Evolutionary conservation across 108 stramenopile species (phyloP).

Genomic region (Cyclotella atomus): DNA sequence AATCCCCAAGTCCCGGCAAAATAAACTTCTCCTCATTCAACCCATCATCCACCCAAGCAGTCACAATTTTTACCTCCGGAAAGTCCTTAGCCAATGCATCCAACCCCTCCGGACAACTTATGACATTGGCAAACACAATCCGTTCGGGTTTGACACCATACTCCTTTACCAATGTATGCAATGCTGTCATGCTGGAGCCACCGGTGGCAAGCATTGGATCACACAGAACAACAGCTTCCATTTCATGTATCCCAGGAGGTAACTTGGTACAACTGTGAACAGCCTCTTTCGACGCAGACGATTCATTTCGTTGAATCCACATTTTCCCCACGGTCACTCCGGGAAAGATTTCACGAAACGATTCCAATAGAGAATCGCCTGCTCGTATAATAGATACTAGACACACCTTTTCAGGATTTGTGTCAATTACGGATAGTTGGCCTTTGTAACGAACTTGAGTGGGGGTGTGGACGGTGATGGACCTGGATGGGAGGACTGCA

Average conservation of each 20-base stretch:
- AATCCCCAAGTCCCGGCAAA: constrained; percentile 98
- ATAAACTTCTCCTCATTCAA: constrained; percentile 96
- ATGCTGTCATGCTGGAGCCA: constrained; percentile 87
- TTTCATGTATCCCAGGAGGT: constrained; percentile 74
- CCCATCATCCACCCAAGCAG: constrained; percentile 87
- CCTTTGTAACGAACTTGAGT: constrained; percentile 69
- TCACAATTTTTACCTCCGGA: constrained; percentile 87
- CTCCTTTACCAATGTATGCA: constrained; percentile 67
- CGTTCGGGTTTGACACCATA: constrained; percentile 63
- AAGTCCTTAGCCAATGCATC: constrained; percentile 48
- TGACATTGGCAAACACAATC: constrained; percentile 95
- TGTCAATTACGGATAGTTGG: constrained; percentile 27
- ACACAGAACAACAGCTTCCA: constrained; percentile 84
- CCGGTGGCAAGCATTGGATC: constrained; percentile 99
- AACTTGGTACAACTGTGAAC: constrained; percentile 93
- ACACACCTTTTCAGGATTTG: constrained; percentile 57
- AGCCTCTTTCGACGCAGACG: constrained; percentile 76
- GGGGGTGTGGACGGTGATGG: constrained; percentile 68
- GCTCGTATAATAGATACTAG: constrained; percentile 93
- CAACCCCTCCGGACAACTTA: constrained; percentile 96
- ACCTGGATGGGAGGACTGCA: constrained; percentile 66
- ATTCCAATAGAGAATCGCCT: constrained; percentile 91
- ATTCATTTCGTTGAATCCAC: constrained; percentile 97
- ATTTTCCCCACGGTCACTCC: constrained; percentile 89
- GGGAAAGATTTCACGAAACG: constrained; percentile 83